Base-by-base conservation (phyloP, 331 rosid genomes). In the Dryas integrifolia region DNA sequence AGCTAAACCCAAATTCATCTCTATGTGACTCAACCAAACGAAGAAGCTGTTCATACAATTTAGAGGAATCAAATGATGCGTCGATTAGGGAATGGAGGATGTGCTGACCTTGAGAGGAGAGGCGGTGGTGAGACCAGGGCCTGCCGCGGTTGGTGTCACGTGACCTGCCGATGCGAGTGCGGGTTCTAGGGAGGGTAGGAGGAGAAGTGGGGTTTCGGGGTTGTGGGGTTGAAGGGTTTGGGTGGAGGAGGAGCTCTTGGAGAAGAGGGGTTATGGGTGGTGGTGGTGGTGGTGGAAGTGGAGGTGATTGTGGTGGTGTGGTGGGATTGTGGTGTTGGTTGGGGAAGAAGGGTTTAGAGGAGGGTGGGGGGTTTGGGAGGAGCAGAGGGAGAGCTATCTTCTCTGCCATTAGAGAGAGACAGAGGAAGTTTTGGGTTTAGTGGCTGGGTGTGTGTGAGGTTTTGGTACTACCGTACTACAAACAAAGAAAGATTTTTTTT, bases 141-240 rank as follows among this genome's bases (percentile, higher is more conserved):
- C 79, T 89, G 47, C 95, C 98, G 26, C 85, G 82, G 78, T 92
- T 88, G 66, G 88, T 75, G 82, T 92, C 92, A 14, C 77, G 62
- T n/a, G 80, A 86, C 74, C 70, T 86, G 53, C 87, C 88, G 46
- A 88, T 85, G 21, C 84, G 71, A 10, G 58, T 53, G 73, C 88
- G 92, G 12, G 71, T 72, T 9, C 84, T 83, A 70, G 77, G 73
- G 55, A 77, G 39, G 15, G 75, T 67, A 13, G 75, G 44, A 0
- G 77, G 6, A 63, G 51, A 45, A 48, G 53, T 39, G 53, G 60
- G 76, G 49, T 16, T 52, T 13, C 70, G 74, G 65, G 58, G 56
- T 15, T 24, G 56, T 44, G 69, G 40, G 73, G 75, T 38, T 13
- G 72, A 14, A 35, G 67, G 62, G 72, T 26, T 66, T 49, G 82